Evolutionary conservation across 768 basidiomycete genomes (phyloP).

Genomic region (Pisolithus marmoratus): DNA sequence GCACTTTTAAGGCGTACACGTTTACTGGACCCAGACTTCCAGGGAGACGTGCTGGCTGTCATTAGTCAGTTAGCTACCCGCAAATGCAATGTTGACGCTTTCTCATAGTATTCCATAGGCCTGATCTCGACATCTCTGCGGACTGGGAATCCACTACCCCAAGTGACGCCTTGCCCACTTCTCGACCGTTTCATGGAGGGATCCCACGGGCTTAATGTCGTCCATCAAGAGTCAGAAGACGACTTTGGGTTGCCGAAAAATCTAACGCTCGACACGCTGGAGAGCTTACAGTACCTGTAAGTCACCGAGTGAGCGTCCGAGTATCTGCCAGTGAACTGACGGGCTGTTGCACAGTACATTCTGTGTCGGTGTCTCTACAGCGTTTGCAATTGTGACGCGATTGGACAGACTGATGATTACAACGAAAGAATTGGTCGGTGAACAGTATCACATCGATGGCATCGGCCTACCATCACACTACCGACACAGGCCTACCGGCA

Average conservation of each 20-base stretch:
- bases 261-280: slow-evolving; percentile 66
- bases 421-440: slow-evolving; percentile 80
- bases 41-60: slow-evolving; percentile 80
- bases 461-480: slow-evolving; percentile 34
- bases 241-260: slow-evolving; percentile 68
- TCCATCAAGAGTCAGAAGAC: slow-evolving; percentile 66
- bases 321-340: slow-evolving; percentile 5
- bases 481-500: slow-evolving; percentile 15
- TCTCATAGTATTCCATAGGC: slow-evolving; percentile 32
- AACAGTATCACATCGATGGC: slow-evolving; percentile 81
- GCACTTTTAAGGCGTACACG: slow-evolving; percentile 73
- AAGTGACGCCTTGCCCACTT: slow-evolving; percentile 77
- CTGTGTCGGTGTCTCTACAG: slow-evolving; percentile 67
- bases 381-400: slow-evolving; percentile 63
- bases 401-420: slow-evolving; percentile 77
- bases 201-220: slow-evolving; percentile 58
- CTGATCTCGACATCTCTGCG: slow-evolving; percentile 75
- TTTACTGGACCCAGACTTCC: slow-evolving; percentile 72
- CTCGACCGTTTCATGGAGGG: slow-evolving; percentile 40
- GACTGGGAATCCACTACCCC: slow-evolving; percentile 71
- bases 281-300: slow-evolving; percentile 75
- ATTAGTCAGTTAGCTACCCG: slow-evolving; percentile 48
- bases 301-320: slow-evolving; percentile 20
- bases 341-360: slow-evolving; percentile 41
- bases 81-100: background rate